These are phyloP conservation scores for Parathielavia hyrcaniae DNA, from an alignment of 495 filamentous ascomycete species.

Conservation along the genomic window DNA sequence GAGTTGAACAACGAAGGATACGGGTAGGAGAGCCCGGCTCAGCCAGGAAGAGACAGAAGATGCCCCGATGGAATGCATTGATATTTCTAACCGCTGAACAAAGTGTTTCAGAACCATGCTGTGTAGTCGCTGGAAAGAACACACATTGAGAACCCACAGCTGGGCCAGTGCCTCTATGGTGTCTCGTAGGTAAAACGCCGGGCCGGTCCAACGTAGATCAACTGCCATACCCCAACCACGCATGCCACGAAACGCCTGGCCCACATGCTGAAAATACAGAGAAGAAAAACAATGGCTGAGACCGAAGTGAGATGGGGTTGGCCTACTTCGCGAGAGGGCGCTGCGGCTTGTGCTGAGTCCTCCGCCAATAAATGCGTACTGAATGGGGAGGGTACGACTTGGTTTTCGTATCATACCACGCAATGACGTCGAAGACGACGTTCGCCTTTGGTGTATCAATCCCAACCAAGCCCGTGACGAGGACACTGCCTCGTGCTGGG, in stretches of 20 bases:
- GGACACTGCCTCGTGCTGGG: conserved; percentile 58
- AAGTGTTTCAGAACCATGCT: background rate
- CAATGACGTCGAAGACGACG: conserved; percentile 28
- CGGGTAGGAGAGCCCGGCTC: background rate
- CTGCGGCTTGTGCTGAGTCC: conserved; percentile 16
- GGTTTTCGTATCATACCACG: conserved; percentile 31
- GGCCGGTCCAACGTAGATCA: background rate
- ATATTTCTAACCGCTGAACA: background rate
- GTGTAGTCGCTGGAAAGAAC: background rate
- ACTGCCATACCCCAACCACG: background rate
- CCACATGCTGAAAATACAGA: background rate
- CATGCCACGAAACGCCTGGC: background rate
- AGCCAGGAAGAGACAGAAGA: background rate
- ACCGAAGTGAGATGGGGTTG: background rate
- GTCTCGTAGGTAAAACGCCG: conserved; percentile 6
- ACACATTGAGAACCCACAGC: background rate
- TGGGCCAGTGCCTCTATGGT: conserved; percentile 12
- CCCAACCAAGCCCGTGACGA: conserved; percentile 60
- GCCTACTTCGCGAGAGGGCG: background rate
- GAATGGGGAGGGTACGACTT: conserved; percentile 16
- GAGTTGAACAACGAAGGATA: too few relatives aligned
- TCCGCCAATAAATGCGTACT: conserved; percentile 12
- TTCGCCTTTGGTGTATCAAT: conserved; percentile 49
- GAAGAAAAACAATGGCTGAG: background rate
- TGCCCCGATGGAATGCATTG: background rate